phyloP scores from a whole-genome alignment of 140 eudicot genomes.

The Erigeron philadelphicus region DNA sequence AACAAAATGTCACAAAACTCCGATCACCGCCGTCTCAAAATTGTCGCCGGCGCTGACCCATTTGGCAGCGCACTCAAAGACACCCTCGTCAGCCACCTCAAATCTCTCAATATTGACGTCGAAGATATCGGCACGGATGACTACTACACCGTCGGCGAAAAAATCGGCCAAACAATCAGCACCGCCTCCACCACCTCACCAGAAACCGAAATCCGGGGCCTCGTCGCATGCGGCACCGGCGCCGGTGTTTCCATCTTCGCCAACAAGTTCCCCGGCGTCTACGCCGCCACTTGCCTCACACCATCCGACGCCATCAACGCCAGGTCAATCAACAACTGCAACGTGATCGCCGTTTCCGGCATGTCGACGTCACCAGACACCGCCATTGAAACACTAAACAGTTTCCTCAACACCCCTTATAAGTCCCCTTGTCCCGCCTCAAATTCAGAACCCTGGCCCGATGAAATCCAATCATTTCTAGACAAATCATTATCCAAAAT shows the following conservation, averaged over 20 bases:
- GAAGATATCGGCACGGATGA: conserved; percentile 74
- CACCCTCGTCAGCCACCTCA: conserved; percentile 60
- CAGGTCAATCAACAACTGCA: conserved; percentile 71
- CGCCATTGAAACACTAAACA: conserved; percentile 52
- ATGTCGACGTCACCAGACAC: conserved; percentile 46
- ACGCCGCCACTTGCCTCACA: conserved; percentile 78
- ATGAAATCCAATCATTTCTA: conserved; percentile 48
- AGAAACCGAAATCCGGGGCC: conserved; percentile 54
- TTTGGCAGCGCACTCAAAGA: conserved; percentile 66
- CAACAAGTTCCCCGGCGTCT: conserved; percentile 82
- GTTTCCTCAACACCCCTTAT: conserved; percentile 62
- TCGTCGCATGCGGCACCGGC: conserved; percentile 91
- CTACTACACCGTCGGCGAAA: conserved; percentile 71
- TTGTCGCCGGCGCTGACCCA: conserved; percentile 75
- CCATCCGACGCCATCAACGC: conserved; percentile 60
- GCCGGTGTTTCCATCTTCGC: conserved; percentile 85
- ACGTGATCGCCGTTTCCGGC: conserved; percentile 85
- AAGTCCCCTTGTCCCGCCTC: conserved; percentile 86
- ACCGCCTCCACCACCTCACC: conserved; percentile 24
- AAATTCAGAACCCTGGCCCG: conserved; percentile 55
- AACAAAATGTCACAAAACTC: conserved; percentile 38
- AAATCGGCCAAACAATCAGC: conserved; percentile 68
- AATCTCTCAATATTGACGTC: conserved; percentile 58
- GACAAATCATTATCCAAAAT: conserved; percentile 46
- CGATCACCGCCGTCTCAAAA: conserved; percentile 45